A percentile compares a stretch with the other conserved stretches of the same genome.
These are phyloP conservation scores for Aspergillus glaucus DNA, from an alignment of 2,329 filamentous ascomycete genomes.

Conservation along the genomic window DNA sequence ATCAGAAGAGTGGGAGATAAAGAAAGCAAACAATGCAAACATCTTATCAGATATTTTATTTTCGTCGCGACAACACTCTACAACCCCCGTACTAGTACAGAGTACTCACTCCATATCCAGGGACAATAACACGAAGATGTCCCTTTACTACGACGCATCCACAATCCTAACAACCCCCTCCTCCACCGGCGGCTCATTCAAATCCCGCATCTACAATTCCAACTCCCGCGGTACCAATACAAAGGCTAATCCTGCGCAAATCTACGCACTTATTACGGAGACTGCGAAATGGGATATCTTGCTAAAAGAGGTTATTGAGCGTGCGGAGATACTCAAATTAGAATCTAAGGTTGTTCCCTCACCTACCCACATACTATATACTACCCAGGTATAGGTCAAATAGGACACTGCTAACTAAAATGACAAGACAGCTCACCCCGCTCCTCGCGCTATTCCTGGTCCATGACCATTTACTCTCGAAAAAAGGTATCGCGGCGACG, in stretches of 20 bases:
- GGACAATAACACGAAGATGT: conserved; percentile 53
- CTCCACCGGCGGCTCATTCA: conserved; percentile 73
- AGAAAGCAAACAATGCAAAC: not conserved
- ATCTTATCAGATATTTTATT: not conserved
- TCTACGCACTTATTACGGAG: conserved; percentile 83
- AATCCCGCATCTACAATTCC: conserved; percentile 70
- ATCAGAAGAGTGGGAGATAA: not conserved
- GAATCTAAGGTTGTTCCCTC: conserved; percentile 70
- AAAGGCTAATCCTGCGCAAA: conserved; percentile 63
- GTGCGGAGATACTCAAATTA: conserved; percentile 63
- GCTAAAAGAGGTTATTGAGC: conserved; percentile 84
- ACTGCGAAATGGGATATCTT: conserved; percentile 84
- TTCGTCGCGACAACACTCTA: too few species aligned
- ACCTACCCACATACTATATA: conserved; percentile 1
- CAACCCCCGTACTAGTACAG: too few species aligned
- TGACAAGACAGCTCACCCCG: conserved; percentile 62
- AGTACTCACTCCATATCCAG: not conserved
- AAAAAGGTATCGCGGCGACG: conserved; percentile 74
- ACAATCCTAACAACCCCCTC: conserved; percentile 60
- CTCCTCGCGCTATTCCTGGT: conserved; percentile 72
- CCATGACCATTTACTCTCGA: conserved; percentile 79
- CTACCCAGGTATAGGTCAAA: too few species aligned
- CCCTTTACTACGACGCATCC: conserved; percentile 88
- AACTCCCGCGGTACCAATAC: conserved; percentile 61
- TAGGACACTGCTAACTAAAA: conserved; percentile 31